Conservation (phyloP, 495 filamentous ascomycete species). For the Aspergillus taichungensis region DNA sequence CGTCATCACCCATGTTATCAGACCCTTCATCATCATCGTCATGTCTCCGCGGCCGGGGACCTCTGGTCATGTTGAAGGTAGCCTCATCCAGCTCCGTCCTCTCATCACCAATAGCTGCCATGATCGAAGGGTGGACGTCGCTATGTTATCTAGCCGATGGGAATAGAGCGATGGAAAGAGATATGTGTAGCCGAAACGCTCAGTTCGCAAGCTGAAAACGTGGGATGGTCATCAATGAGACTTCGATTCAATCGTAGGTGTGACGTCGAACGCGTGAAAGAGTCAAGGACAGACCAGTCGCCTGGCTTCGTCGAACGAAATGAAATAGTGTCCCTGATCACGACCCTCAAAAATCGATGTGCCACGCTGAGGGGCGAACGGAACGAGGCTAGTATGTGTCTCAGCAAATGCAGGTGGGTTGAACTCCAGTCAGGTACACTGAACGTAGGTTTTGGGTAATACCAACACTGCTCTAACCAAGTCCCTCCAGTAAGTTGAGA, state of each 20-base stretch:
- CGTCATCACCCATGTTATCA: conserved; percentile 61
- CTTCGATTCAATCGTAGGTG: background rate
- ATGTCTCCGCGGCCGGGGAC: conserved; percentile 60
- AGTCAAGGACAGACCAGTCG: conserved; percentile 21
- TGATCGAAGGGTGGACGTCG: conserved; percentile 62
- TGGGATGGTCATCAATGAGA: background rate
- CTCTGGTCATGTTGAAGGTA: conserved; percentile 51
- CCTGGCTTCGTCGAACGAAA: conserved; percentile 8
- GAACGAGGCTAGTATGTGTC: conserved; percentile 8
- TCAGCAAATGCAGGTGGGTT: background rate
- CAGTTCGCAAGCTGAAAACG: conserved; percentile 5
- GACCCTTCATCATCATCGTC: conserved; percentile 83
- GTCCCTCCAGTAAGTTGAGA: too few relatives aligned
- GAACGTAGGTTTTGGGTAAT: background rate
- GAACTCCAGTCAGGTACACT: background rate
- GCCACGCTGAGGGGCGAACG: conserved; percentile 20
- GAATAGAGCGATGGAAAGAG: background rate
- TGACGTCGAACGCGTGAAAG: conserved; percentile 15
- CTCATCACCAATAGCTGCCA: conserved; percentile 59
- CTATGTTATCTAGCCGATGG: background rate
- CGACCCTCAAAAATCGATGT: conserved; percentile 6
- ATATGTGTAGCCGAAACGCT: background rate
- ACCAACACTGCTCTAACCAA: background rate
- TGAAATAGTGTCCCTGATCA: conserved; percentile 3
- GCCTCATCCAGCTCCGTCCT: conserved; percentile 70